These are phyloP conservation scores for Lanmaoa pseudosensibilis DNA, from an alignment of 768 basidiomycete species.

Conservation along the genomic window DNA sequence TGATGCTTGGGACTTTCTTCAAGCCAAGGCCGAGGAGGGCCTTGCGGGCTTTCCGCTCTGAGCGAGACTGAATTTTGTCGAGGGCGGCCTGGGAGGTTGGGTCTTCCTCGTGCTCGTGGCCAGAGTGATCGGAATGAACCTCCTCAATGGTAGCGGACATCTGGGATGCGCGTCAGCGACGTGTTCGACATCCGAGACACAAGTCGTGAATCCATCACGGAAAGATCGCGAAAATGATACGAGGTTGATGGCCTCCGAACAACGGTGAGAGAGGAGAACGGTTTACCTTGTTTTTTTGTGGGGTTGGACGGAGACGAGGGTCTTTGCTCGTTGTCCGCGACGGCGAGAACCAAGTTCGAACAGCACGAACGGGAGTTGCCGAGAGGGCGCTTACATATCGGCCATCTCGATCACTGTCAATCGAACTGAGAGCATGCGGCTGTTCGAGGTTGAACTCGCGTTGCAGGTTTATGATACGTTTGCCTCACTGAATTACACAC, in stretches of 20 bases:
- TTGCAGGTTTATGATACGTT: neutral
- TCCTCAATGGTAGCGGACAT: constrained; percentile 84
- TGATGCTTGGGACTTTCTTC: constrained; percentile 91
- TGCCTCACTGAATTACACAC: neutral
- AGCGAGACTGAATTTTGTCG: constrained; percentile 91
- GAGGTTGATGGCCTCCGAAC: neutral
- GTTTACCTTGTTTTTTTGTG: constrained; percentile 24
- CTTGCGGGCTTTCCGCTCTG: constrained; percentile 95
- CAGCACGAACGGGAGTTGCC: constrained; percentile 29
- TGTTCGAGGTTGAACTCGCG: neutral
- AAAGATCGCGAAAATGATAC: neutral
- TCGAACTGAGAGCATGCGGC: neutral
- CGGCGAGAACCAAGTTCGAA: constrained; percentile 27
- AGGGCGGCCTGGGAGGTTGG: constrained; percentile 81
- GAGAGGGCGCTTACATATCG: constrained; percentile 9
- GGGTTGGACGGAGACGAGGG: constrained; percentile 13
- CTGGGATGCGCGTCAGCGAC: constrained; percentile 36
- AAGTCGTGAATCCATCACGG: constrained; percentile 31
- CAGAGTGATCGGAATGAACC: constrained; percentile 77
- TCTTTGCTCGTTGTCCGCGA: constrained; percentile 37
- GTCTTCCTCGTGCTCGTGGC: constrained; percentile 74
- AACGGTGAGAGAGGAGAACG: neutral
- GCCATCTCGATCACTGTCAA: neutral
- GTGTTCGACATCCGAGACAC: constrained; percentile 30
- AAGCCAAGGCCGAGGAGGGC: constrained; percentile 88